These are phyloP conservation scores for Aspergillus ochraceus DNA, from an alignment of 2,329 filamentous ascomycete species.

Conservation along the genomic window DNA sequence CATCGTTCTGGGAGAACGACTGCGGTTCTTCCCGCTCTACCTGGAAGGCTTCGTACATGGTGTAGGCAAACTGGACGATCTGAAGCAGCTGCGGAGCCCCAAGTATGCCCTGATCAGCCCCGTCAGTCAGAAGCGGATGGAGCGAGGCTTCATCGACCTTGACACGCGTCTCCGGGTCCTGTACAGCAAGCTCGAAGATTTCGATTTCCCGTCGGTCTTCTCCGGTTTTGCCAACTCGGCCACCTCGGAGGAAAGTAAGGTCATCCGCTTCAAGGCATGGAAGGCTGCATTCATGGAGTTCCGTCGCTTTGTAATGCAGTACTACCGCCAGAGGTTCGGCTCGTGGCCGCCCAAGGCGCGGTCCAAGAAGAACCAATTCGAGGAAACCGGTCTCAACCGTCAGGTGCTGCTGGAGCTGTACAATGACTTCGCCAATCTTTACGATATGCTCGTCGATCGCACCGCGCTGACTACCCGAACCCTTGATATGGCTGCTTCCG, in stretches of 20 bases:
- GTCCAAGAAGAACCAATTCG: slow-evolving; percentile 88
- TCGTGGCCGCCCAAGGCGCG: slow-evolving; percentile 87
- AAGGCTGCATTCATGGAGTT: slow-evolving; percentile 71
- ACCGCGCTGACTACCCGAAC: slow-evolving; percentile 74
- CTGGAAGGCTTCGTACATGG: slow-evolving; percentile 90
- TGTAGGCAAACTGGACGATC: slow-evolving; percentile 76
- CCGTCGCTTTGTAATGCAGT: slow-evolving; percentile 68
- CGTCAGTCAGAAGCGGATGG: slow-evolving; percentile 74
- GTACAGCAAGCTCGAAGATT: slow-evolving; percentile 74
- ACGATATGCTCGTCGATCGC: slow-evolving; percentile 85
- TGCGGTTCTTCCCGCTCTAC: slow-evolving; percentile 80
- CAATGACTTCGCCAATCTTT: slow-evolving; percentile 79
- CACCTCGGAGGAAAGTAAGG: slow-evolving; percentile 71
- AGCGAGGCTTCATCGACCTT: slow-evolving; percentile 78
- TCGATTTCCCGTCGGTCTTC: slow-evolving; percentile 89
- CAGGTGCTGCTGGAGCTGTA: slow-evolving; percentile 80
- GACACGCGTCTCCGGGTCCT: slow-evolving; percentile 69
- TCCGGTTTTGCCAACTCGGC: slow-evolving; percentile 84
- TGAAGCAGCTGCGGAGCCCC: slow-evolving; percentile 67
- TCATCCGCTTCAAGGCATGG: slow-evolving; percentile 83
- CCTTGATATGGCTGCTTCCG: slow-evolving; percentile 63
- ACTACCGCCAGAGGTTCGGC: slow-evolving; percentile 69
- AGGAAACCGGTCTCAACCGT: slow-evolving; percentile 82
- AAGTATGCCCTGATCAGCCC: slow-evolving; percentile 70
- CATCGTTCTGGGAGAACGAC: slow-evolving; percentile 82